Percentiles rank a stretch among this genome's conserved stretches.
phyloP scores from a whole-genome alignment of 164 flowering plant genomes.

The Paratinospora sagittata region DNA sequence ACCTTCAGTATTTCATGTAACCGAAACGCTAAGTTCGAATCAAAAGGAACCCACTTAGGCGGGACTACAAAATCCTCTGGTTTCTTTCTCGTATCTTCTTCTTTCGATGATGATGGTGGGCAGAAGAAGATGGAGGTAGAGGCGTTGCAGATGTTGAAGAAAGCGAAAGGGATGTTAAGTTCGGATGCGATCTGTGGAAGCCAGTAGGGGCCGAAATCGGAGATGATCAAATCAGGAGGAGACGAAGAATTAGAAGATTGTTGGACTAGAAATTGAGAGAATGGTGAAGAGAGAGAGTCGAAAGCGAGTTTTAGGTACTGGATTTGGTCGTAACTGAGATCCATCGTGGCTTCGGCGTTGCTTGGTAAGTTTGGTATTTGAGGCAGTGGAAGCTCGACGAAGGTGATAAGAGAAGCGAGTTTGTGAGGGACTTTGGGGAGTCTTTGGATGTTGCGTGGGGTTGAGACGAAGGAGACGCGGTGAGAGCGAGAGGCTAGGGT shows the following conservation, averaged over 20 bases:
- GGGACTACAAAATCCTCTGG: background rate
- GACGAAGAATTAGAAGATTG: no score
- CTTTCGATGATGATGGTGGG: background rate
- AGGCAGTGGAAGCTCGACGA: background rate
- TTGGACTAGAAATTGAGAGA: background rate
- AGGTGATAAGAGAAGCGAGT: background rate
- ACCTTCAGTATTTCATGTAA: background rate
- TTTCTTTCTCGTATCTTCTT: background rate
- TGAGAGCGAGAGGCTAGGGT: background rate
- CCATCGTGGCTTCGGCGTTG: background rate
- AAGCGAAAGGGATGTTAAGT: background rate
- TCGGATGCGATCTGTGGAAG: background rate
- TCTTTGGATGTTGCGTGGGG: background rate
- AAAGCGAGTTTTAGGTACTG: background rate
- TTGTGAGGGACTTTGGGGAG: background rate
- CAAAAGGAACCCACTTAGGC: background rate
- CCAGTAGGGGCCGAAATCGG: background rate
- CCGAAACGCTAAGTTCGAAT: background rate
- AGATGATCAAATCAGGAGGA: background rate
- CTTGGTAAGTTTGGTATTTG: background rate
- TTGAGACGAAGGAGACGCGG: constrained; percentile 1
- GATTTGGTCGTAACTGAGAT: background rate
- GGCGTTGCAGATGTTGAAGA: constrained; percentile 2
- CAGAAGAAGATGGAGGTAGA: background rate
- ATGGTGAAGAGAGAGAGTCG: background rate